Percentiles rank a stretch among this genome's conserved stretches.
These are phyloP conservation scores for Cladosporium sp. DNA, from an alignment of 2,329 filamentous ascomycete species.

Conservation along the genomic window DNA sequence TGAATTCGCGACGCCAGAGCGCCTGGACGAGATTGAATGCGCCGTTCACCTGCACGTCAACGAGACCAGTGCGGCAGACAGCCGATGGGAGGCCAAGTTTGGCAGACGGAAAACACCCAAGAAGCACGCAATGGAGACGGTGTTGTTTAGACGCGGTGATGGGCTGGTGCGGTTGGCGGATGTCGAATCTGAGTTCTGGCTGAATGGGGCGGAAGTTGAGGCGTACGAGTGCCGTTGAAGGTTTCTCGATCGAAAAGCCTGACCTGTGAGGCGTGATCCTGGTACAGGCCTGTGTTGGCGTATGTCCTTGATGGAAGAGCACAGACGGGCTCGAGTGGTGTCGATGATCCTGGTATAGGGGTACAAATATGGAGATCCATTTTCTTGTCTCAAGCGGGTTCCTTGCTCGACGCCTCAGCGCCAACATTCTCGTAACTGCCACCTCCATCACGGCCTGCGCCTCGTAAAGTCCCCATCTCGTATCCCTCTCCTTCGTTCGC, in stretches of 20 bases:
- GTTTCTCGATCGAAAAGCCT: background rate
- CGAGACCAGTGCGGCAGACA: slow-evolving; percentile 14
- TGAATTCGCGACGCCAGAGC: slow-evolving; percentile 24
- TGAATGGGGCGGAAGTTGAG: slow-evolving; percentile 36
- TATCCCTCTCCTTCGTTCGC: slow-evolving; percentile 34
- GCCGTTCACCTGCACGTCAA: slow-evolving; percentile 23
- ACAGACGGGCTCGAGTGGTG: slow-evolving; percentile 23
- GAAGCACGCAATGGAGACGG: background rate
- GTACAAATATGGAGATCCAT: slow-evolving; percentile 1
- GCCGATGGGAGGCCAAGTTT: slow-evolving; percentile 20
- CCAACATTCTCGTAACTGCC: slow-evolving; percentile 51
- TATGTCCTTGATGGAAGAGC: background rate
- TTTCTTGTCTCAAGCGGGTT: slow-evolving; percentile 38
- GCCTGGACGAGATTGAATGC: slow-evolving; percentile 28
- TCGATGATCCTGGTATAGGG: slow-evolving; percentile 2
- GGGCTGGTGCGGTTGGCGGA: slow-evolving; percentile 33
- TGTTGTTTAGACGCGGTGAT: slow-evolving; percentile 36
- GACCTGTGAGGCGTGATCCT: background rate
- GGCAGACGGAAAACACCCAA: slow-evolving; percentile 9
- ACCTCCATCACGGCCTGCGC: slow-evolving; percentile 46
- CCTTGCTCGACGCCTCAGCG: slow-evolving; percentile 36
- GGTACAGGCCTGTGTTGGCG: background rate
- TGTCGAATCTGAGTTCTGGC: background rate
- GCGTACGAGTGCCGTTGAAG: slow-evolving; percentile 23
- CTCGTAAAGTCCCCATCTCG: slow-evolving; percentile 41